These are phyloP conservation scores for Baorangia bicolor DNA, from an alignment of 768 basidiomycete species.

Conservation along the genomic window DNA sequence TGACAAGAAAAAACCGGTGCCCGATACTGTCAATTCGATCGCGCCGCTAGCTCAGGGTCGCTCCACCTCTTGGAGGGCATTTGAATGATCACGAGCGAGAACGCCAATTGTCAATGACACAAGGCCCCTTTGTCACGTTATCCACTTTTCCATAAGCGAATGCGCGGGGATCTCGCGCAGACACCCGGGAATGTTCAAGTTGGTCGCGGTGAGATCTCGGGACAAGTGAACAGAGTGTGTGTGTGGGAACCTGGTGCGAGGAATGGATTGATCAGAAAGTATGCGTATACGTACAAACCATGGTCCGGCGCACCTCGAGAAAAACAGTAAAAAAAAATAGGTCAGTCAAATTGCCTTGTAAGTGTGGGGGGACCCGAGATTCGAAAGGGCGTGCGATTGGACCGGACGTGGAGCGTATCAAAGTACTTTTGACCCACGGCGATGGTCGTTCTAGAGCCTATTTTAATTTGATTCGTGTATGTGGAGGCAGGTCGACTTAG, in stretches of 20 bases:
- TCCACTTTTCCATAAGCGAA: conserved; percentile 9
- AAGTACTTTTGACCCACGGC: too few species aligned
- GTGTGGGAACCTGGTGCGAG: too few species aligned
- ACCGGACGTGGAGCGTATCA: not conserved
- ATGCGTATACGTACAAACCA: not conserved
- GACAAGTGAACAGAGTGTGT: too few species aligned
- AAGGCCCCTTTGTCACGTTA: conserved; percentile 3
- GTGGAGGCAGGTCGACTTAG: too few species aligned
- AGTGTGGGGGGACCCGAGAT: not conserved
- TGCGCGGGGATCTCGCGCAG: conserved; percentile 20
- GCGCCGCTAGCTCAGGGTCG: conserved; percentile 9
- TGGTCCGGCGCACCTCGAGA: not conserved
- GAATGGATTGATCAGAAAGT: too few species aligned
- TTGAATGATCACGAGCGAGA: not conserved
- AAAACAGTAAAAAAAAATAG: not conserved
- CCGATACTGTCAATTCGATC: not conserved
- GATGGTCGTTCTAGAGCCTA: not conserved
- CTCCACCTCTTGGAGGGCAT: not conserved
- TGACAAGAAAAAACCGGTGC: not conserved
- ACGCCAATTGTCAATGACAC: too few species aligned
- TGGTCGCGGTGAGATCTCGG: too few species aligned
- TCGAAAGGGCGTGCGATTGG: not conserved
- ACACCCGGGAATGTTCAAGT: too few species aligned
- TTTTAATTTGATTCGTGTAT: not conserved
- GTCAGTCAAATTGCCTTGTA: not conserved